Conservation (phyloP, 1,284 basidiomycete genomes). For the Fomitopsis betulina region DNA sequence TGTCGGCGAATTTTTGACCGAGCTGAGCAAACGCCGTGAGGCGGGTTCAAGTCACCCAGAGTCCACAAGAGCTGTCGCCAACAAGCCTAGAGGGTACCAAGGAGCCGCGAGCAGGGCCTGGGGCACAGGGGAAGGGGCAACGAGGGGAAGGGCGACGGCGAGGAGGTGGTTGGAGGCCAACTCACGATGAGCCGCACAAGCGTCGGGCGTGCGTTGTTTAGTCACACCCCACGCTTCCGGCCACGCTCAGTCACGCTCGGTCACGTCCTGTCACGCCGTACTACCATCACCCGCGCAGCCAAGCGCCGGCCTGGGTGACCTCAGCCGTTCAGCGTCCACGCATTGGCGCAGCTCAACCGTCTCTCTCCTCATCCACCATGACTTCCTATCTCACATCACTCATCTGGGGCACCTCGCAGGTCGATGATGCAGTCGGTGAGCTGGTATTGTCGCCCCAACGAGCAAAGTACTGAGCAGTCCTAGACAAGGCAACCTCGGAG, state of each 20-base stretch:
- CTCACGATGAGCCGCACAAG: slow-evolving; percentile 15
- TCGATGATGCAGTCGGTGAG: slow-evolving; percentile 75
- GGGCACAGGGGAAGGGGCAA: not conserved
- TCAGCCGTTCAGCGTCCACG: slow-evolving; percentile 12
- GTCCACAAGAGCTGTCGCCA: slow-evolving; percentile 4
- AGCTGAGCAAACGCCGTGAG: slow-evolving; percentile 17
- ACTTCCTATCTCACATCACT: slow-evolving; percentile 47
- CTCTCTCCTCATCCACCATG: slow-evolving; percentile 25
- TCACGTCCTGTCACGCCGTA: not conserved
- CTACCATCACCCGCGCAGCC: not conserved
- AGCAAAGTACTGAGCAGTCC: slow-evolving; percentile 4
- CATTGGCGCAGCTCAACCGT: slow-evolving; percentile 1
- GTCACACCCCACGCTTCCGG: slow-evolving; percentile 6
- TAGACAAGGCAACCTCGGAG: slow-evolving; percentile 91
- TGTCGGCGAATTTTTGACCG: slow-evolving; percentile 18
- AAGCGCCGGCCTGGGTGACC: slow-evolving; percentile 1
- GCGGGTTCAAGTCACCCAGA: slow-evolving; percentile 4
- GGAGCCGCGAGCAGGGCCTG: slow-evolving; percentile 3
- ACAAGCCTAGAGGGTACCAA: not conserved
- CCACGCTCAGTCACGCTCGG: slow-evolving; percentile 7
- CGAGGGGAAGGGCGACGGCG: slow-evolving; percentile 11
- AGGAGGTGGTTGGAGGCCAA: slow-evolving; percentile 24
- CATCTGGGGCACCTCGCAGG: slow-evolving; percentile 74
- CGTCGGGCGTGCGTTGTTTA: slow-evolving; percentile 16
- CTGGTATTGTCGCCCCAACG: not conserved